Conservation (phyloP, 2,329 filamentous ascomycete species). For the Gnomoniopsis sp. region DNA sequence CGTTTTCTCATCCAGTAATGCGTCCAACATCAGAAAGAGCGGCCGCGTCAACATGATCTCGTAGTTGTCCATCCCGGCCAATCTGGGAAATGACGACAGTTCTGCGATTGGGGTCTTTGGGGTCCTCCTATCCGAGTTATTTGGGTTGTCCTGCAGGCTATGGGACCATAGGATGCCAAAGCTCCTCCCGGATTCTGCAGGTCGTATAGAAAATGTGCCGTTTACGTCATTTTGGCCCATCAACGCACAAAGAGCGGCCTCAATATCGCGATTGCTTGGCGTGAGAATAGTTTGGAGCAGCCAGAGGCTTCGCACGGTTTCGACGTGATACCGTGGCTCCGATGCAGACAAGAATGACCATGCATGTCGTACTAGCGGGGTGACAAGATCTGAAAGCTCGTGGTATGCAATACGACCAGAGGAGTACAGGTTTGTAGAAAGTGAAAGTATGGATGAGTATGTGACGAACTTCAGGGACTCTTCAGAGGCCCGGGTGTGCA, state of each 20-base stretch:
- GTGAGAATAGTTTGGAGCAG: slow-evolving; percentile 73
- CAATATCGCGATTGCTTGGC: slow-evolving; percentile 67
- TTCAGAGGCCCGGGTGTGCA: slow-evolving; percentile 44
- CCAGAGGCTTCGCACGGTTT: slow-evolving; percentile 84
- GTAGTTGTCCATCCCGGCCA: slow-evolving; percentile 59
- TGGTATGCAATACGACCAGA: slow-evolving; percentile 46
- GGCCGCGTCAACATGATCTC: slow-evolving; percentile 76
- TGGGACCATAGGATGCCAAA: slow-evolving; percentile 84
- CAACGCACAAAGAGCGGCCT: slow-evolving; percentile 70
- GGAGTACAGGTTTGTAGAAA: slow-evolving; percentile 54
- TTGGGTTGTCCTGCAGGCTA: slow-evolving; percentile 58
- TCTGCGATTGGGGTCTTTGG: slow-evolving; percentile 41
- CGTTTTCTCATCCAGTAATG: slow-evolving; percentile 67
- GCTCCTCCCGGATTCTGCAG: slow-evolving; percentile 61
- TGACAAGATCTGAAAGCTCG: slow-evolving; percentile 62
- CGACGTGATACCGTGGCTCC: slow-evolving; percentile 89
- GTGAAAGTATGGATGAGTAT: slow-evolving; percentile 57
- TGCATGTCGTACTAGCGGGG: slow-evolving; percentile 65
- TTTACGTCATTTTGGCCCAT: slow-evolving; percentile 55
- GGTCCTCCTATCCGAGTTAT: slow-evolving; percentile 43
- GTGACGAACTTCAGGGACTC: slow-evolving; percentile 45
- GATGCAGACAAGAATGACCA: slow-evolving; percentile 82
- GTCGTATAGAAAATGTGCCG: slow-evolving; percentile 43
- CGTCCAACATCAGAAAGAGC: slow-evolving; percentile 77
- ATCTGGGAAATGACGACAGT: slow-evolving; percentile 34